Evolutionary conservation across 2,329 filamentous ascomycete species (phyloP).

Genomic region (Teratosphaeria nubilosa): DNA sequence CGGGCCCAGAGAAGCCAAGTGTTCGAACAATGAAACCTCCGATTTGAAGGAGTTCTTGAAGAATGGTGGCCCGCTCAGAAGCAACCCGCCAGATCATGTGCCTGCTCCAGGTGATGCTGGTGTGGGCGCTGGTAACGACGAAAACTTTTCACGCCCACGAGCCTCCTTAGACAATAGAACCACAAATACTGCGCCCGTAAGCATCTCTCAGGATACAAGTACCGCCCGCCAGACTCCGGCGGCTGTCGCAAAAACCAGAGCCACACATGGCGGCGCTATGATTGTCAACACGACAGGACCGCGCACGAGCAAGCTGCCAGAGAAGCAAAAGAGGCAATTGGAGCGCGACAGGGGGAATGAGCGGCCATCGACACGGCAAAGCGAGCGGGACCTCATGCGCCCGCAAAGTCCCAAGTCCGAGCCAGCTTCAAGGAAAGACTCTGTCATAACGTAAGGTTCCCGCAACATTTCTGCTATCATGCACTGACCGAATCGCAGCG

Average conservation of each 20-base stretch:
- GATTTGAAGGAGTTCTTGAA: conserved; percentile 17
- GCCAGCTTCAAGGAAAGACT: conserved; percentile 6
- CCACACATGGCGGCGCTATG: conserved; percentile 2
- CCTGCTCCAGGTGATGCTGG: neutral
- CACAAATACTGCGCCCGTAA: neutral
- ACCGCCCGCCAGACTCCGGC: neutral
- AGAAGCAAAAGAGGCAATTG: neutral
- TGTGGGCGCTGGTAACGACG: neutral
- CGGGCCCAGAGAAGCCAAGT: conserved; percentile 3
- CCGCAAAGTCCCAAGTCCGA: neutral
- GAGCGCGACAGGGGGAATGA: neutral
- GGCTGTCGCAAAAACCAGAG: neutral
- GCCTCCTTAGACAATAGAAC: neutral
- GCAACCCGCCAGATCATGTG: conserved; percentile 12
- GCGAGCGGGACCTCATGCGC: neutral
- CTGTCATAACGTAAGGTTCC: conserved; percentile 5
- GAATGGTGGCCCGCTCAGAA: conserved; percentile 14
- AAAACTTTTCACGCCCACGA: neutral
- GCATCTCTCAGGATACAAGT: neutral
- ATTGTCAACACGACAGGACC: conserved; percentile 1
- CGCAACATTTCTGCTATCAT: neutral
- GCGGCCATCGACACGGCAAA: neutral
- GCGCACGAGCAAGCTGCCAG: neutral
- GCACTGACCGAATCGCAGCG: neutral
- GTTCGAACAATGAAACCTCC: conserved; percentile 5